Conservation (phyloP, 2,329 filamentous ascomycete genomes). For the Ophiostoma piceae region DNA sequence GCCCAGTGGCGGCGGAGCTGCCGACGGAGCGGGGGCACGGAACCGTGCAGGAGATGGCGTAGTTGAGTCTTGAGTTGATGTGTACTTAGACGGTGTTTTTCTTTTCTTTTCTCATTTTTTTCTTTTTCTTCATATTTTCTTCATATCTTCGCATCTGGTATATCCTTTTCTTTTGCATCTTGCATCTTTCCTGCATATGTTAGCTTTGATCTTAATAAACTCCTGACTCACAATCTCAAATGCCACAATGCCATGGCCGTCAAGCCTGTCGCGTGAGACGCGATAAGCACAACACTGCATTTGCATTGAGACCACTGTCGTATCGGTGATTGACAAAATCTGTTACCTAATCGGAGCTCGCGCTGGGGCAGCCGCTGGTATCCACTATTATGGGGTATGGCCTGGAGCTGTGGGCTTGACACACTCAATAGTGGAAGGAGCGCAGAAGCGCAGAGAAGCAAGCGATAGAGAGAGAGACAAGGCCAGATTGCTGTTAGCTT, state of each 20-base stretch:
- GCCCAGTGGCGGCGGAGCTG: constrained; percentile 32
- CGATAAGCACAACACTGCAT: not conserved
- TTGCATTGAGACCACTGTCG: not conserved
- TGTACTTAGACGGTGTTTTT: not conserved
- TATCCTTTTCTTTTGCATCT: not conserved
- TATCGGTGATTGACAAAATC: not conserved
- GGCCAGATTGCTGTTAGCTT: constrained; percentile 31
- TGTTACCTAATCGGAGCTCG: constrained; percentile 18
- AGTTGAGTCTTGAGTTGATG: too few relatives aligned
- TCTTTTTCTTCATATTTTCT: not conserved
- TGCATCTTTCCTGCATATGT: not conserved
- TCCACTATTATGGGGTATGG: constrained; percentile 15
- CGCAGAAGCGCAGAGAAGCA: constrained; percentile 20
- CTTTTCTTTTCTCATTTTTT: not conserved
- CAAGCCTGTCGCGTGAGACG: not conserved
- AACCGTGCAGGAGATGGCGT: constrained; percentile 33
- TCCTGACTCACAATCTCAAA: too few relatives aligned
- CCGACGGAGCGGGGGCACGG: constrained; percentile 32
- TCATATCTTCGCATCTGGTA: not conserved
- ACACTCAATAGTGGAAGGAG: not conserved
- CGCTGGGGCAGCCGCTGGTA: constrained; percentile 5
- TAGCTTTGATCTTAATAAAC: too few relatives aligned
- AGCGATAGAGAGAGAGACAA: constrained; percentile 14
- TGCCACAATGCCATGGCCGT: too few relatives aligned
- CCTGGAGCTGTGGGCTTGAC: not conserved